Evolutionary conservation across 2,329 filamentous ascomycete species (phyloP).

Genomic region (Cladorrhinum sp.): DNA sequence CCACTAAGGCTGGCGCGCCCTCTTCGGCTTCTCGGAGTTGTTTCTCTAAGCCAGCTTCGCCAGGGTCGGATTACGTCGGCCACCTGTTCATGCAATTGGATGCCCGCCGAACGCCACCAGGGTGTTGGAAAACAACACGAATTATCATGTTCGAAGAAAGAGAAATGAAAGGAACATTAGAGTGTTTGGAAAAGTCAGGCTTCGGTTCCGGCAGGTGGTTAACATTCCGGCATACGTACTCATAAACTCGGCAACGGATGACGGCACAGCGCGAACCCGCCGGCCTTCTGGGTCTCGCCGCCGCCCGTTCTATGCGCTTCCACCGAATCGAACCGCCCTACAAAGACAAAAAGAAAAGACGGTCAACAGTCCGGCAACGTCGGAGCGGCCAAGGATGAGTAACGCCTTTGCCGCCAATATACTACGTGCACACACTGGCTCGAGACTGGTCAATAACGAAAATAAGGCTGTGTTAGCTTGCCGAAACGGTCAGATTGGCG

Average conservation of each 20-base stretch:
- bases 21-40: background rate
- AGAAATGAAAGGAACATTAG: background rate
- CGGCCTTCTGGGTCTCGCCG: background rate
- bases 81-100: background rate
- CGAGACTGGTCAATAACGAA: no score
- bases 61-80: background rate
- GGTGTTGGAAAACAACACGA: background rate
- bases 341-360: background rate
- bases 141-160: background rate
- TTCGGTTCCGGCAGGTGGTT: constrained; percentile 1
- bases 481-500: background rate
- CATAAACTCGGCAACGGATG: background rate
- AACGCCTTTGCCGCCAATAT: no score
- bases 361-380: background rate
- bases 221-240: background rate
- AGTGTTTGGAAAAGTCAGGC: background rate
- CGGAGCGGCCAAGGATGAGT: constrained; percentile 2
- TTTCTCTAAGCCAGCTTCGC: background rate
- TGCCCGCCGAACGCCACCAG: background rate
- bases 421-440: no score
- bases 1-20: background rate
- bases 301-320: background rate
- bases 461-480: background rate
- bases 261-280: background rate
- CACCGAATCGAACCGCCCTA: background rate